A percentile compares a stretch with the other conserved stretches of the same genome.
Evolutionary conservation across 805 yeast genomes (phyloP).

Genomic region (Candida montana): DNA sequence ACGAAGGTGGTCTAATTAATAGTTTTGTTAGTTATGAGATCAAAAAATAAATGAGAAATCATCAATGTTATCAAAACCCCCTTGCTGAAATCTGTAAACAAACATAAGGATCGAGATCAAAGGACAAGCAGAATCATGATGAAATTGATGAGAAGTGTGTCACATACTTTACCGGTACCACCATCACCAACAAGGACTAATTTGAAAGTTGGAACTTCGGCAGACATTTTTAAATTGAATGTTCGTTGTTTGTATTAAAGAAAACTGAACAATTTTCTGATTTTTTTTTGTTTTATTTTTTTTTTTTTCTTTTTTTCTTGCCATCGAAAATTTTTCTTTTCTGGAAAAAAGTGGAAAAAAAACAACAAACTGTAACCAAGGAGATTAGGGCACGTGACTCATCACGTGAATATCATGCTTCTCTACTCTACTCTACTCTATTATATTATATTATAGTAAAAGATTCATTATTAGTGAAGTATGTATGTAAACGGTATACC

Average conservation of each 20-base stretch:
- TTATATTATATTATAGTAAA: too few species aligned
- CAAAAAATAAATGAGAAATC: not conserved
- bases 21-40: conserved; percentile 13
- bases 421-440: not conserved
- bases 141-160: conserved; percentile 9
- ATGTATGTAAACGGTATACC: too few species aligned
- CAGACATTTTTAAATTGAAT: conserved; percentile 40
- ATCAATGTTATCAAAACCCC: not conserved
- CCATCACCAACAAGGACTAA: conserved; percentile 99
- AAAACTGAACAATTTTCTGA: not conserved
- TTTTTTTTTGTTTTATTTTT: conserved; percentile 1
- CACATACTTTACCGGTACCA: conserved; percentile 95
- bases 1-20: conserved; percentile 81
- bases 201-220: conserved; percentile 92
- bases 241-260: not conserved
- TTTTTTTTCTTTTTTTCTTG: conserved; percentile 6
- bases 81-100: not conserved
- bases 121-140: not conserved
- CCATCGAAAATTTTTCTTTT: conserved; percentile 9
- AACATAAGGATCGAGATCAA: conserved; percentile 2
- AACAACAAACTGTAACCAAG: not conserved
- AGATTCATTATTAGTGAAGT: too few species aligned
- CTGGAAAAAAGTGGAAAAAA: not conserved
- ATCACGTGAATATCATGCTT: not conserved
- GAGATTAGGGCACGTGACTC: not conserved